phyloP scores from a whole-genome alignment of 805 yeast genomes.

The Saturnispora zaruensis region DNA sequence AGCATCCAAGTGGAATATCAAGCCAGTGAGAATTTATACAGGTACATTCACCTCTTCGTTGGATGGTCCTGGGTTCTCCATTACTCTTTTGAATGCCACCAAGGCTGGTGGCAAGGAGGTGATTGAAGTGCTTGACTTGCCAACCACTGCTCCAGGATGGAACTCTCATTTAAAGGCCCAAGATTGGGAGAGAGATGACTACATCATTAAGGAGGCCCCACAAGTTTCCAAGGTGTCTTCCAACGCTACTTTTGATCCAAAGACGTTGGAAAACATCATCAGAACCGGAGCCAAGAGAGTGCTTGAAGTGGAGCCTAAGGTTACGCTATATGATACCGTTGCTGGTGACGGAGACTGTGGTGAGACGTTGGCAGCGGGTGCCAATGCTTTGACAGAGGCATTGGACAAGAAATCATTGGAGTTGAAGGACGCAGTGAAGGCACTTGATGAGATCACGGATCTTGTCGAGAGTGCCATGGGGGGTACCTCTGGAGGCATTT shows the following conservation, averaged over 20 bases:
- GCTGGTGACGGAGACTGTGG: constrained; percentile 99
- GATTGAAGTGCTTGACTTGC: constrained; percentile 54
- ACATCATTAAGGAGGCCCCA: constrained; percentile 25
- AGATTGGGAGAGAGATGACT: constrained; percentile 16
- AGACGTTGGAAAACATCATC: constrained; percentile 29
- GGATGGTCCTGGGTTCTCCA: constrained; percentile 85
- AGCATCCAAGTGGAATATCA: constrained; percentile 41
- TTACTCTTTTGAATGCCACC: constrained; percentile 68
- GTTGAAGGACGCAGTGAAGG: constrained; percentile 44
- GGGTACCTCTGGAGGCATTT: constrained; percentile 92
- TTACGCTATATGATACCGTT: constrained; percentile 75
- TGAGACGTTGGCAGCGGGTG: constrained; percentile 79
- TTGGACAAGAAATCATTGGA: constrained; percentile 33
- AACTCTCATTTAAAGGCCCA: constrained; percentile 32
- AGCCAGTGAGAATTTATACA: constrained; percentile 59
- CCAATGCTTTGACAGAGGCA: constrained; percentile 55
- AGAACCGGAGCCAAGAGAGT: constrained; percentile 43
- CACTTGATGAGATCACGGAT: constrained; percentile 68
- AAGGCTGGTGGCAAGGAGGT: constrained; percentile 39
- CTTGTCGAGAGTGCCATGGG: constrained; percentile 87
- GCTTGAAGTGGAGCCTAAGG: constrained; percentile 65
- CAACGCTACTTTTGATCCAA: constrained; percentile 25
- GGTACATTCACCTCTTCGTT: constrained; percentile 85
- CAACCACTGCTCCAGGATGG: constrained; percentile 84
- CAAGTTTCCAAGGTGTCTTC: constrained; percentile 13